These are phyloP conservation scores for Phytophthora citrophthora DNA, from an alignment of 352 stramenopile genomes.

Conservation along the genomic window DNA sequence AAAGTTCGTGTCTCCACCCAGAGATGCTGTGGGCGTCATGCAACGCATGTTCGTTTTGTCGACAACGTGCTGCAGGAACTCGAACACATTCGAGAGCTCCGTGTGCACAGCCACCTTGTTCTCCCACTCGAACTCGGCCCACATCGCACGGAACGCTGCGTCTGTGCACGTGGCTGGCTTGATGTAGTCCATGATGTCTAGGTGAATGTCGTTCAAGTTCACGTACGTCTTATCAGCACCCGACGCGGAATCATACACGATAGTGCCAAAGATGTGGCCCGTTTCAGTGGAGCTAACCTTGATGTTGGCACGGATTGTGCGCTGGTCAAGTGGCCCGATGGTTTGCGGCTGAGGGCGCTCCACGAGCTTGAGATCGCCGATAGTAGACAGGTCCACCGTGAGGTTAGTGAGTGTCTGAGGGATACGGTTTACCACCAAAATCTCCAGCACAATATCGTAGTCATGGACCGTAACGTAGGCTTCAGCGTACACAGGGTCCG, in stretches of 20 bases:
- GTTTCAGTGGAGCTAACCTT: slow-evolving; percentile 99
- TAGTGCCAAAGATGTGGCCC: slow-evolving; percentile 99
- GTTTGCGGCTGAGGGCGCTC: slow-evolving; percentile 97
- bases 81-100: slow-evolving; percentile 96
- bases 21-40: slow-evolving; percentile 94
- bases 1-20: slow-evolving; percentile 93
- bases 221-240: slow-evolving; percentile 98
- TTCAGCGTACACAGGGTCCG: slow-evolving; percentile 99
- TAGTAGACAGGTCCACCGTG: slow-evolving; percentile 98
- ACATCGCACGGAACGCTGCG: slow-evolving; percentile 99
- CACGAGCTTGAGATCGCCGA: slow-evolving; percentile 99
- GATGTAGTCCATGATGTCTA: slow-evolving; percentile 99
- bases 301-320: slow-evolving; percentile 98
- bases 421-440: slow-evolving; percentile 99
- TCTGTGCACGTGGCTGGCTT: slow-evolving; percentile 94
- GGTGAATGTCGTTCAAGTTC: slow-evolving; percentile 99
- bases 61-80: slow-evolving; percentile 99
- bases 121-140: slow-evolving; percentile 99
- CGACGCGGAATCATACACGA: slow-evolving; percentile 98
- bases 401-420: slow-evolving; percentile 98
- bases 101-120: slow-evolving; percentile 99
- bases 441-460: slow-evolving; percentile 99
- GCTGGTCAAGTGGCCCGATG: slow-evolving; percentile 97
- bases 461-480: slow-evolving; percentile 99
- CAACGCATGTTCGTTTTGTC: slow-evolving; percentile 99